phyloP scores from a whole-genome alignment of 2,329 filamentous ascomycete species.

The Exophiala calicioides region DNA sequence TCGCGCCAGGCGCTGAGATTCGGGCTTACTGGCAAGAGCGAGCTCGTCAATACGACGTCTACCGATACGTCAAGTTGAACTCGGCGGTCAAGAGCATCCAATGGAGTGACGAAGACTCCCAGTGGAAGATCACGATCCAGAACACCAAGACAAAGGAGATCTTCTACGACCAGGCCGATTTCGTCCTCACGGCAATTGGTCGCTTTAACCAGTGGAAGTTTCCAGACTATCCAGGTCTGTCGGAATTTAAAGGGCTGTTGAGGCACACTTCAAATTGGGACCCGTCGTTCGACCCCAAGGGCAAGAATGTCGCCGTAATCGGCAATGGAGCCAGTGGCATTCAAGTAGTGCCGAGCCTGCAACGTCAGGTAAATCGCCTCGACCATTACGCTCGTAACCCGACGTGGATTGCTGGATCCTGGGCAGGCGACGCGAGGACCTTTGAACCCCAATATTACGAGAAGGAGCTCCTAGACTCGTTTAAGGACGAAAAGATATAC shows the following conservation, averaged over 20 bases:
- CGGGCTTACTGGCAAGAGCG: constrained; percentile 26
- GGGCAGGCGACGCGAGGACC: constrained; percentile 38
- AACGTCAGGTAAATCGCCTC: constrained; percentile 36
- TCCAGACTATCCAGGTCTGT: constrained; percentile 33
- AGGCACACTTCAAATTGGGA: constrained; percentile 49
- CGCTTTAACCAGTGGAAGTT: constrained; percentile 45
- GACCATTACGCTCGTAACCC: constrained; percentile 34
- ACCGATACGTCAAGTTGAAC: constrained; percentile 60
- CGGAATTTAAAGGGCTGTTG: constrained; percentile 39
- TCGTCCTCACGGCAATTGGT: constrained; percentile 60
- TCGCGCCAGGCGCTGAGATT: constrained; percentile 29
- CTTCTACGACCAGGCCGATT: constrained; percentile 46
- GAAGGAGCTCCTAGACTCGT: constrained; percentile 29
- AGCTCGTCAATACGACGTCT: constrained; percentile 41
- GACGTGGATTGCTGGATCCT: constrained; percentile 34
- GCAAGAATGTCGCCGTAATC: constrained; percentile 33
- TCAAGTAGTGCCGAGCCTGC: constrained; percentile 41
- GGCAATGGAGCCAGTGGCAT: constrained; percentile 34
- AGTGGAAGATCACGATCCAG: constrained; percentile 32
- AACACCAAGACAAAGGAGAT: constrained; percentile 22
- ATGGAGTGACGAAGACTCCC: constrained; percentile 52
- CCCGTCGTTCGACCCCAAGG: constrained; percentile 39
- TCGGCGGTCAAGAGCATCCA: constrained; percentile 53
- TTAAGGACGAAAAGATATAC: constrained; percentile 29
- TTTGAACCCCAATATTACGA: constrained; percentile 30